Base-by-base conservation (phyloP, 345 rosid species). In the Eucalyptus coolabah region DNA sequence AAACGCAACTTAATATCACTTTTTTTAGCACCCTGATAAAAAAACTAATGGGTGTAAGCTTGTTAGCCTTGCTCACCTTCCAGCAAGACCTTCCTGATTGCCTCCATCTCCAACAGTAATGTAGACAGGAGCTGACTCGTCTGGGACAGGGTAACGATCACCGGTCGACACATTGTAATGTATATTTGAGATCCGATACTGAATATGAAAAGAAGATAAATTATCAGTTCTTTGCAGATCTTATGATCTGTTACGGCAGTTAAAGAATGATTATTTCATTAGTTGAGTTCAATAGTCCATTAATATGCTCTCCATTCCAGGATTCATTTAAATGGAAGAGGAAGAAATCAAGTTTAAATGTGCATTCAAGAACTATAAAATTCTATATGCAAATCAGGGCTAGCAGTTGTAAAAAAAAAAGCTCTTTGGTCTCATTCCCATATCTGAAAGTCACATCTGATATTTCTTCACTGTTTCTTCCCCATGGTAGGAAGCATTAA, bases 61-160 rank as follows among this genome's bases (percentile, higher is more conserved):
- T 86, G 47, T 59, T 77, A 7, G 44, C 26, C 53, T 45, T 53
- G 50, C 94, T 95, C 87, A 97, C 99, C 92, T 94, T 92, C 90
- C 93, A 9, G 98, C 98, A 72, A 98, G 95, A 91, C 98, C 99
- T 94, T 95, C 99, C 93, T 95, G 97, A 91, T 98, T 98, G 90
- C 99, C 99, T 45, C 99, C 99, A 88, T 98, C 99, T 88, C 99
- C 99, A 86, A 97, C 97, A 16, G 97, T 98, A 28, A 96, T 93
- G 93, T 98, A 96, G 88, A 98, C 93, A 5, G 99, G 99, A 83
- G 99, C 99, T 54, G 95, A 97, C 89, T 97, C 91, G 90, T 98
- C 97, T 17, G 96, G 92, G 87, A 94, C 86, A 4, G 99, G 99
- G 90, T 83, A 95, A 69, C 92, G 81, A 53, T 93, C 93, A 50